Base-by-base conservation (phyloP, 345 rosid genomes). In the Nephelium lappaceum region DNA sequence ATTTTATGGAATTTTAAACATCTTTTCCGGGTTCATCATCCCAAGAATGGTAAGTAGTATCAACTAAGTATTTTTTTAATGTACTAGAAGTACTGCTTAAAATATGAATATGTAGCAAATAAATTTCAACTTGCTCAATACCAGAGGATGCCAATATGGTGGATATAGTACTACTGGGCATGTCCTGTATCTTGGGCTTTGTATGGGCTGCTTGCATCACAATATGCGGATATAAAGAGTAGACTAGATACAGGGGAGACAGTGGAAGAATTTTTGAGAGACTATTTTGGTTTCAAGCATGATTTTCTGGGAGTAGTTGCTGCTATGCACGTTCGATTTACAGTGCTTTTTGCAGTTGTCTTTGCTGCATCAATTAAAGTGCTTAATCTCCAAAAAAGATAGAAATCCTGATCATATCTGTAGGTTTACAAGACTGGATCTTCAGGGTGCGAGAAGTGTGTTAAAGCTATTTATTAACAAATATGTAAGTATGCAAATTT, bases 151-250 rank as follows among this genome's bases (percentile, higher is more conserved):
- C 86, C 89, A 0, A 67, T 83, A 11, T 87, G 89, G 89, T 87
- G 89, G 89, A 84, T 82, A 69, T 87, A 87, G 89, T 87, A 83
- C 83, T 85, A 79, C 39, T 87, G 89, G 89, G 76, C 51, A 24
- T 81, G 83, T 39, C 89, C 89, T 4, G 71, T 84, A 5, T 47
- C 86, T 6, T 87, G 87, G 87, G 84, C 83, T 10, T 60, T 87
- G 66, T 81, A 87, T 74, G 89, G 89, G 27, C 49, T 87, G 71
- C 69, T 84, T 8, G 82, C 73, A 15, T 87, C 89, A 5, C 89
- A 87, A 45, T 87, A 36, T 19, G 87, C 86, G 14, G 86, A 87
- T 43, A 36, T 81, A 15, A 55, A 58, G 39, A 19, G 58, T 11
- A 8, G 0, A 8, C 70, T 84, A 0, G 83, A 71, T 66, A 51